Percentiles rank a stretch among this genome's conserved stretches.
These are phyloP conservation scores for Alloteropsis angusta DNA, from an alignment of 202 grass and related monocot genomes.

Conservation along the genomic window DNA sequence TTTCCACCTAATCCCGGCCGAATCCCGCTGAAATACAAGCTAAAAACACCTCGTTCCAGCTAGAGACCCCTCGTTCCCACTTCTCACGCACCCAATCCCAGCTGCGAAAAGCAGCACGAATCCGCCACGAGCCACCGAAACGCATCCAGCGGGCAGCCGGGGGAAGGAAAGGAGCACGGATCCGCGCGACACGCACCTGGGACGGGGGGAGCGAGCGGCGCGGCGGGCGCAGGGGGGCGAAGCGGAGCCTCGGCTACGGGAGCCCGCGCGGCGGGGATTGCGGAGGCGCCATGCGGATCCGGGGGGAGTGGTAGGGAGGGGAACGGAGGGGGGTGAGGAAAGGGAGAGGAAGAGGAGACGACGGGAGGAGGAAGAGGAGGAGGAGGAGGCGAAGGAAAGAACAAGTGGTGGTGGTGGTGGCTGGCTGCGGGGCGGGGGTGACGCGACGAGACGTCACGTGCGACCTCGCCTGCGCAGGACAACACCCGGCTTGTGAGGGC, in stretches of 20 bases:
- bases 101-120: not conserved
- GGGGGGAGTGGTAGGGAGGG: not conserved
- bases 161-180: not conserved
- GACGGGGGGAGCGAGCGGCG: not conserved
- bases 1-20: not conserved
- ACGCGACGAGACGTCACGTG: constrained; percentile 28
- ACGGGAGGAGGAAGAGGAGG: not conserved
- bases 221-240: not conserved
- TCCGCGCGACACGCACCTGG: constrained; percentile 32
- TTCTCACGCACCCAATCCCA: not conserved
- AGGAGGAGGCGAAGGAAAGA: constrained; percentile 28
- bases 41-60: not conserved
- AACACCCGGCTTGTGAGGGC: not conserved
- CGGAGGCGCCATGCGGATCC: constrained; percentile 33
- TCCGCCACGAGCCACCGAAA: not conserved
- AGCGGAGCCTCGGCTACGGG: not conserved
- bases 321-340: not conserved
- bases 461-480: not conserved
- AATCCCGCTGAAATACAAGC: not conserved
- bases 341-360: not conserved
- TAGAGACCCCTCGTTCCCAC: not conserved
- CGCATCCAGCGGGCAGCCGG: too few species aligned
- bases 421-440: not conserved
- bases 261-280: not conserved
- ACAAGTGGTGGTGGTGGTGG: constrained; percentile 37